phyloP scores from a whole-genome alignment of 1,284 basidiomycete genomes.

The Naganishia sp. region DNA sequence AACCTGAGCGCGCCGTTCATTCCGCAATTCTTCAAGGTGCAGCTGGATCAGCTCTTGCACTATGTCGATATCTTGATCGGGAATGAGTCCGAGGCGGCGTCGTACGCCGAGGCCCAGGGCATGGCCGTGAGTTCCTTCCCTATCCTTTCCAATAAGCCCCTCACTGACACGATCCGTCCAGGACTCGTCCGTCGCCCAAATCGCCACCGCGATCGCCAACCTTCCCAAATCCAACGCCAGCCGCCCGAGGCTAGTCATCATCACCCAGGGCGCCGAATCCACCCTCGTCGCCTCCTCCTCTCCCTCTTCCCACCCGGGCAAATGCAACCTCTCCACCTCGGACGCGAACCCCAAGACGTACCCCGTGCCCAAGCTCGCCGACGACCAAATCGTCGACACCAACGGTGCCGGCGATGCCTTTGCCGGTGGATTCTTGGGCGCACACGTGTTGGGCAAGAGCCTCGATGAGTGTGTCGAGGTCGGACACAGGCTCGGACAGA shows the following conservation, averaged over 20 bases:
- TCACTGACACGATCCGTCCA: conserved; percentile 17
- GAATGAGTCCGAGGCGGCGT: conserved; percentile 91
- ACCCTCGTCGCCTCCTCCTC: conserved; percentile 75
- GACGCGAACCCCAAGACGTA: conserved; percentile 59
- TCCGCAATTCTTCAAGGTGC: conserved; percentile 84
- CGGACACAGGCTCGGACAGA: conserved; percentile 85
- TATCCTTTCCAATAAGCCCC: background rate
- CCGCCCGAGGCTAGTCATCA: conserved; percentile 78
- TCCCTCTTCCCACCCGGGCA: conserved; percentile 49
- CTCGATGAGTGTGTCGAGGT: conserved; percentile 77
- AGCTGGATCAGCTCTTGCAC: conserved; percentile 76
- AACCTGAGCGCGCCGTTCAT: conserved; percentile 99
- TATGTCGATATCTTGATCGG: conserved; percentile 86
- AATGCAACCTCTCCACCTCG: conserved; percentile 46
- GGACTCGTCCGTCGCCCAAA: conserved; percentile 63
- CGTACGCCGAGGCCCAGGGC: conserved; percentile 72
- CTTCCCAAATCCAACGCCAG: conserved; percentile 66
- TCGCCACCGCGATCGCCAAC: conserved; percentile 72
- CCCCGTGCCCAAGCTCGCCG: conserved; percentile 65
- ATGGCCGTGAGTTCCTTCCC: conserved; percentile 51
- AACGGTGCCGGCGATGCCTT: conserved; percentile 99
- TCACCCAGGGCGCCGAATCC: conserved; percentile 84
- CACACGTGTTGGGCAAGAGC: conserved; percentile 75
- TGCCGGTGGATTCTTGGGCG: conserved; percentile 94
- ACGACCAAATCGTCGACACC: conserved; percentile 86